Evolutionary conservation across 208 protist genomes (phyloP).

Genomic region (Leishmania turanica): DNA sequence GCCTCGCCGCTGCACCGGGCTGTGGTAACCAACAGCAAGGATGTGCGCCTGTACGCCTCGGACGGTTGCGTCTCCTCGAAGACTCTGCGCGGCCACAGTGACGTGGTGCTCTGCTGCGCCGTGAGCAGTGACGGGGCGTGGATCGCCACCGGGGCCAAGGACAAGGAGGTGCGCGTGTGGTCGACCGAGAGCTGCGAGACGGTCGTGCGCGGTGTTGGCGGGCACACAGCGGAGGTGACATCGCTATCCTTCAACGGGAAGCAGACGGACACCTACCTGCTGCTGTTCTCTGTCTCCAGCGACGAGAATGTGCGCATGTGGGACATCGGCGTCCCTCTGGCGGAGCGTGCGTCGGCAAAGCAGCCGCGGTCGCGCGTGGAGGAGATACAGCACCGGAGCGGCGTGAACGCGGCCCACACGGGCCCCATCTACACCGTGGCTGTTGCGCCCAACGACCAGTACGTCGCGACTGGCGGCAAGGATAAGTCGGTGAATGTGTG

Average conservation of each 20-base stretch:
- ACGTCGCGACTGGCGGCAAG: slow-evolving; percentile 89
- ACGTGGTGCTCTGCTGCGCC: slow-evolving; percentile 85
- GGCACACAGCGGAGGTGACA: slow-evolving; percentile 86
- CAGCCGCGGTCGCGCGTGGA: neutral
- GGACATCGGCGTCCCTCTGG: slow-evolving; percentile 58
- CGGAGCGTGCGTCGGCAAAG: slow-evolving; percentile 12
- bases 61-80: slow-evolving; percentile 62
- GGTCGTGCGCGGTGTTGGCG: slow-evolving; percentile 61
- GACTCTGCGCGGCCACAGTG: slow-evolving; percentile 76
- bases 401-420: slow-evolving; percentile 79
- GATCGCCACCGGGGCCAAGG: slow-evolving; percentile 88
- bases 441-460: slow-evolving; percentile 89
- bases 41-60: slow-evolving; percentile 72
- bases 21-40: slow-evolving; percentile 88
- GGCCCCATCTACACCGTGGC: slow-evolving; percentile 79
- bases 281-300: slow-evolving; percentile 77
- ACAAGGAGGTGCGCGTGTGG: slow-evolving; percentile 88
- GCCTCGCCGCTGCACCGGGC: slow-evolving; percentile 42
- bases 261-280: slow-evolving; percentile 58
- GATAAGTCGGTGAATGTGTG: slow-evolving; percentile 88
- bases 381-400: slow-evolving; percentile 55
- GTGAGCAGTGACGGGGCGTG: slow-evolving; percentile 63
- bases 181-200: slow-evolving; percentile 65
- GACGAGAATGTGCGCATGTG: slow-evolving; percentile 89
- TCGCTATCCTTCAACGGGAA: slow-evolving; percentile 73